A percentile compares a stretch with the other conserved stretches of the same genome.
These are phyloP conservation scores for Zygoascus bituminiphila DNA, from an alignment of 805 yeast genomes.

Conservation along the genomic window DNA sequence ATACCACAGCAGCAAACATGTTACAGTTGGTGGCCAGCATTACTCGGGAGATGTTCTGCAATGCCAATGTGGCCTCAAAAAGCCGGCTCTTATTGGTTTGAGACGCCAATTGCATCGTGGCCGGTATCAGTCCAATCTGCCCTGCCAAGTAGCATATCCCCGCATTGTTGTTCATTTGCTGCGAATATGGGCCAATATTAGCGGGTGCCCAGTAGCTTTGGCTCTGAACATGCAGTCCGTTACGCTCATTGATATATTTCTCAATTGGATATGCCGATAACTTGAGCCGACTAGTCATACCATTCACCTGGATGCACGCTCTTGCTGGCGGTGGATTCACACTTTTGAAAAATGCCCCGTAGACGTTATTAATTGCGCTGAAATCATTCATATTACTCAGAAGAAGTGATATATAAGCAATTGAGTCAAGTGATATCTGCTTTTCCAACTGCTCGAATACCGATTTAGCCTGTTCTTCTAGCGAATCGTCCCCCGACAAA, in stretches of 20 bases:
- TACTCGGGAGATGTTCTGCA: slow-evolving; percentile 68
- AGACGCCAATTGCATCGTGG: slow-evolving; percentile 45
- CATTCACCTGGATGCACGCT: slow-evolving; percentile 62
- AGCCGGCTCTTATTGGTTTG: slow-evolving; percentile 22
- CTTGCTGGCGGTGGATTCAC: slow-evolving; percentile 77
- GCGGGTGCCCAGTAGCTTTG: slow-evolving; percentile 98
- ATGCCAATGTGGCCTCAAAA: slow-evolving; percentile 41
- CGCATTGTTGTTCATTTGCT: slow-evolving; percentile 45
- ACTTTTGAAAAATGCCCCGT: slow-evolving; percentile 40
- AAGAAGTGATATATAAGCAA: slow-evolving; percentile 54
- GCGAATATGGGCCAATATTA: slow-evolving; percentile 96
- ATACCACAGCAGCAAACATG: slow-evolving; percentile 39
- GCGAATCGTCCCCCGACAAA: background rate
- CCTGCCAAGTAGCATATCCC: slow-evolving; percentile 69
- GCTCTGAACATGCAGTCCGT: slow-evolving; percentile 85
- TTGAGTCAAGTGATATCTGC: slow-evolving; percentile 26
- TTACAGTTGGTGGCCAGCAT: slow-evolving; percentile 45
- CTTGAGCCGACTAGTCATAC: slow-evolving; percentile 52
- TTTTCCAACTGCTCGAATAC: slow-evolving; percentile 12
- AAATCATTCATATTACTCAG: slow-evolving; percentile 61
- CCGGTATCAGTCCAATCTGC: slow-evolving; percentile 80
- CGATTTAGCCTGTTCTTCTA: slow-evolving; percentile 12
- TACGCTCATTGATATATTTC: slow-evolving; percentile 7
- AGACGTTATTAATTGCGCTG: slow-evolving; percentile 50
- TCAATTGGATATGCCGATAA: slow-evolving; percentile 34